Base-by-base conservation (phyloP, 2,329 filamentous ascomycete species). In the Dothideomycetes sp. region DNA sequence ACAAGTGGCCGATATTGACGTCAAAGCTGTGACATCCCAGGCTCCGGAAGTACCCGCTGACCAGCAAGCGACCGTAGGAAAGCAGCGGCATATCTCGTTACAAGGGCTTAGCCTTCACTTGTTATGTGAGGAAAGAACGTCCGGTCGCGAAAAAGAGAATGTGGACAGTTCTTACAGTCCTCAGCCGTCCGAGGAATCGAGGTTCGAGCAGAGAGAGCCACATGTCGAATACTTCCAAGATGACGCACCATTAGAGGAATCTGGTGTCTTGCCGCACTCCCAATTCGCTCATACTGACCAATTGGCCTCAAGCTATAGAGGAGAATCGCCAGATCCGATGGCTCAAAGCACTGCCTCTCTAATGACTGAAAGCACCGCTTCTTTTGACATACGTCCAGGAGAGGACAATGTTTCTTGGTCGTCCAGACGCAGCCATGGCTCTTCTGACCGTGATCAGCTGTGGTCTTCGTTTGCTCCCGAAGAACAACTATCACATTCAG, bases 391-490 rank as follows among this genome's bases (percentile, higher is more conserved):
- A 25, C 49, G 52, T 13, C 47, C 53, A 17, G 59, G 59, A 4
- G 59, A 62, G 27, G 58, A 62, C 43, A 62, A 61, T 35, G 46
- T 58, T 20, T 60, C 56, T 31, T 62, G 56, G 56, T 51, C 53
- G 7, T 53, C 53, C 9, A 49, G 59, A 16, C 50, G 54, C 32
- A 57, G 53, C 35, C 51, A 54, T 35, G 37, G 10, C 4, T 38
- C 41, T n/a, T 32, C 41, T 7, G 34, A 32, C 32, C 35, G 22
- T n/a, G 33, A 39, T 22, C 28, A 39, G 13, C n/a, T 40, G 12
- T 40, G 37, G 37, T 40, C 37, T 19, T 40, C 37, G 4, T 40
- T 40, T 12, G 37, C 37, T 10, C 22, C 37, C 9, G 37, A 40
- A 20, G 29, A 33, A 2, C 17, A 40, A 25, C 29, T n/a, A 15